These are phyloP conservation scores for Candida morakotiae DNA, from an alignment of 805 yeast species.

Conservation along the genomic window DNA sequence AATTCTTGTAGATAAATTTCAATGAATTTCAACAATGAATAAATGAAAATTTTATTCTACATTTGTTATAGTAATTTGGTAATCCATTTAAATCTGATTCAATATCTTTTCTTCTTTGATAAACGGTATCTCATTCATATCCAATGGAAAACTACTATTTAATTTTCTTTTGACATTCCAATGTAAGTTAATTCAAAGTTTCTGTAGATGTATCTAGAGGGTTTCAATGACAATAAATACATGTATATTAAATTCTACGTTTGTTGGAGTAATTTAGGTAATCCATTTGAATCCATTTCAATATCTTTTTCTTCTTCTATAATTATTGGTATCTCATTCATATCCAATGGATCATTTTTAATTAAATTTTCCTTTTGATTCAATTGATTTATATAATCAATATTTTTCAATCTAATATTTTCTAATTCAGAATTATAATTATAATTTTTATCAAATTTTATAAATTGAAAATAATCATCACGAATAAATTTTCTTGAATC, in stretches of 20 bases:
- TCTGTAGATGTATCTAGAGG: too few species aligned
- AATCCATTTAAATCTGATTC: neutral
- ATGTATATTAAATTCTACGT: too few species aligned
- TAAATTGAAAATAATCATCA: conserved; percentile 18
- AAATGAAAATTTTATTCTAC: too few species aligned
- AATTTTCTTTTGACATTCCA: neutral
- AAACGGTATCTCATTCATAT: neutral
- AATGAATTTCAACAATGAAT: too few species aligned
- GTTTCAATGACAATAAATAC: too few species aligned
- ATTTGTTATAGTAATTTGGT: neutral
- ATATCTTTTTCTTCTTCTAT: neutral
- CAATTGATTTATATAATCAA: neutral
- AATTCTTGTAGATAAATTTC: too few species aligned
- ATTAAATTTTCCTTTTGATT: neutral
- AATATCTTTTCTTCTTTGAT: neutral
- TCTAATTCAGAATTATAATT: conserved; percentile 7
- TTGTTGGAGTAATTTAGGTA: neutral
- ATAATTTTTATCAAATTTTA: conserved; percentile 6
- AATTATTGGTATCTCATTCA: neutral
- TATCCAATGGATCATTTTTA: neutral
- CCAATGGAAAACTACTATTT: neutral
- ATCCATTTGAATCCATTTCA: neutral
- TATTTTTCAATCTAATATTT: neutral
- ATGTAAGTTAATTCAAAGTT: too few species aligned
- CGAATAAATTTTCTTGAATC: conserved; percentile 12